phyloP scores from a whole-genome alignment of 2,329 filamentous ascomycete species.

The Pseudogymnoascus sp. region DNA sequence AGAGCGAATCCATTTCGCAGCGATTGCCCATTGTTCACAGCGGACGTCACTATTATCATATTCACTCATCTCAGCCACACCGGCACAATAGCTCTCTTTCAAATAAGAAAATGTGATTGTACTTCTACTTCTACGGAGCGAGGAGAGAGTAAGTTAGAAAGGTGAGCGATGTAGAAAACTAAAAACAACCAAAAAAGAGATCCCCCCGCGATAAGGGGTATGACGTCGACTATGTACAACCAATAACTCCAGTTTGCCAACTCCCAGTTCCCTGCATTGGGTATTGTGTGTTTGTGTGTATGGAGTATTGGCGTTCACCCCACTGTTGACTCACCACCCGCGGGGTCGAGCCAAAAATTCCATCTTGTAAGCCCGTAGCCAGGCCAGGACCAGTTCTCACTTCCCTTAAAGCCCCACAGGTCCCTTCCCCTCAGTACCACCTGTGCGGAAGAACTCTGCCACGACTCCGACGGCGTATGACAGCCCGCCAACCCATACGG shows the following conservation, averaged over 20 bases:
- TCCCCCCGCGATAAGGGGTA: constrained; percentile 8
- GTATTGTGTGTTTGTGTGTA: neutral
- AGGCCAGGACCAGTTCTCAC: neutral
- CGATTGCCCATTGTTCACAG: neutral
- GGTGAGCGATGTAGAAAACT: constrained; percentile 1
- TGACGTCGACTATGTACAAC: constrained; percentile 9
- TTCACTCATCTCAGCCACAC: neutral
- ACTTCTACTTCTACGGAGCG: constrained; percentile 6
- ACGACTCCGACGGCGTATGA: constrained; percentile 51
- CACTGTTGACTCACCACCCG: constrained; percentile 1
- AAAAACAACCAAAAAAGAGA: constrained; percentile 4
- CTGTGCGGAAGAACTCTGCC: constrained; percentile 47
- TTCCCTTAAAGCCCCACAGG: constrained; percentile 22
- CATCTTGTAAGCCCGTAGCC: neutral
- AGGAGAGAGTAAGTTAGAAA: neutral
- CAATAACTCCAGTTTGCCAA: neutral
- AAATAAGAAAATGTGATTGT: neutral
- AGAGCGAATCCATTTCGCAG: neutral
- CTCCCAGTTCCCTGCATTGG: constrained; percentile 4
- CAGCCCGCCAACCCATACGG: constrained; percentile 44
- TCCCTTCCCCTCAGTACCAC: constrained; percentile 36
- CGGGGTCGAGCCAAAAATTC: constrained; percentile 3
- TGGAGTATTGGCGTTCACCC: neutral
- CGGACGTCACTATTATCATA: neutral
- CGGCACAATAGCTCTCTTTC: neutral